These are phyloP conservation scores for Gyrodon lividus DNA, from an alignment of 768 basidiomycete species.

Conservation along the genomic window DNA sequence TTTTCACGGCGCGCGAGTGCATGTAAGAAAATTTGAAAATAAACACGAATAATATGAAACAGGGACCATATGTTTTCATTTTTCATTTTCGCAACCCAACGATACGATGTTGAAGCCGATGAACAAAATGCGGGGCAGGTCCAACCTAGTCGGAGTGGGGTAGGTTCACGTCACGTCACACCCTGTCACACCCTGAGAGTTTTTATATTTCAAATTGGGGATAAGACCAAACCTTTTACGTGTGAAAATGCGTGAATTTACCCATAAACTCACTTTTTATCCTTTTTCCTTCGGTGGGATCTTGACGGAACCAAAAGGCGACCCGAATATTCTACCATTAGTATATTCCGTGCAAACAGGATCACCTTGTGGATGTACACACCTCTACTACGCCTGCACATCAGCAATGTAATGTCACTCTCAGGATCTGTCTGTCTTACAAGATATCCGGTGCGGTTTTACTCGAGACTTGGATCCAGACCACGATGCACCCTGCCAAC, in stretches of 20 bases:
- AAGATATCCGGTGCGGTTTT: neutral
- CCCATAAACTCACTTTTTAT: slow-evolving; percentile 11
- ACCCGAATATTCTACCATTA: no score
- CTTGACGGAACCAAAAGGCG: neutral
- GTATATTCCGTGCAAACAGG: no score
- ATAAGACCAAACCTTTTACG: slow-evolving; percentile 5
- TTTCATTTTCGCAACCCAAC: neutral
- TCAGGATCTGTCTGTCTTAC: neutral
- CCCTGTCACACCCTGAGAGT: slow-evolving; percentile 4
- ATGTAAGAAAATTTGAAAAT: neutral
- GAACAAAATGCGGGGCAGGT: slow-evolving; percentile 18
- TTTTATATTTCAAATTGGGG: slow-evolving; percentile 21
- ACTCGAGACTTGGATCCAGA: neutral
- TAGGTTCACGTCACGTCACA: slow-evolving; percentile 6
- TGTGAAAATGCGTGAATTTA: slow-evolving; percentile 16
- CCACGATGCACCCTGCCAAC: neutral
- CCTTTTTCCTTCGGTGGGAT: slow-evolving; percentile 18
- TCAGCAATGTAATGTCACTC: slow-evolving; percentile 38
- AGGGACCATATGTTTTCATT: neutral
- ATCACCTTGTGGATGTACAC: slow-evolving; percentile 34
- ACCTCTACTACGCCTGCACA: slow-evolving; percentile 15
- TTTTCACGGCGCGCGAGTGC: neutral
- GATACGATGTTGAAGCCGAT: neutral
- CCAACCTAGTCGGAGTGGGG: slow-evolving; percentile 13
- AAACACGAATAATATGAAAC: neutral